Conservation (phyloP, 352 stramenopile species). For the Pythium plurisporium region DNA sequence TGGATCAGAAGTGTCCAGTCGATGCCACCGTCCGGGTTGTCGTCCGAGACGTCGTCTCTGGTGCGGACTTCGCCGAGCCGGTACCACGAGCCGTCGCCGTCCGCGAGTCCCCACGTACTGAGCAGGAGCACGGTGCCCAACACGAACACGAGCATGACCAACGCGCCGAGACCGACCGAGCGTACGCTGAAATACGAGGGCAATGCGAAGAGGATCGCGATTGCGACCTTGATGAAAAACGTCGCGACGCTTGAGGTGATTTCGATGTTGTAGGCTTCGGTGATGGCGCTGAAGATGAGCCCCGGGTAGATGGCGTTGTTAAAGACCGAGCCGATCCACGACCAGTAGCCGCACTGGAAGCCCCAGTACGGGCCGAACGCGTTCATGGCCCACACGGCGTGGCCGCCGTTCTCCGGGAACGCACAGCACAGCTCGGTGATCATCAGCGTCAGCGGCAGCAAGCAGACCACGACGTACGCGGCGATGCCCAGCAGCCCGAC, state of each 20-base stretch:
- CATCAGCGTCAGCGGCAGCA: constrained; percentile 76
- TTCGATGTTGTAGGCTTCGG: not conserved
- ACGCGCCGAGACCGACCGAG: constrained; percentile 50
- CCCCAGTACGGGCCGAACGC: constrained; percentile 83
- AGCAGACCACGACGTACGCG: constrained; percentile 82
- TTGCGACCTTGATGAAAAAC: constrained; percentile 22
- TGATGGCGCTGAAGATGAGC: not conserved
- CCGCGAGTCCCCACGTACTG: not conserved
- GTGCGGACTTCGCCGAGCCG: not conserved
- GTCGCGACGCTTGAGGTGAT: not conserved
- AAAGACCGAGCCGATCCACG: constrained; percentile 32
- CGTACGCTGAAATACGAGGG: constrained; percentile 36
- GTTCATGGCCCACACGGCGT: constrained; percentile 84
- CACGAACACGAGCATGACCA: constrained; percentile 68
- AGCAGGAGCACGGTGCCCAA: constrained; percentile 65
- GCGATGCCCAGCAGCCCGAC: constrained; percentile 69
- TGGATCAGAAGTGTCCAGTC: constrained; percentile 63
- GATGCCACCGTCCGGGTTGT: not conserved
- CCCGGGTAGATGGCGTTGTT: not conserved
- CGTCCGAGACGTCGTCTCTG: too few species aligned
- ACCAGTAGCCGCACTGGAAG: constrained; percentile 58
- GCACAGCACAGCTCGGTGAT: constrained; percentile 72
- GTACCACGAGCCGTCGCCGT: not conserved
- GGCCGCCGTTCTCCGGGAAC: constrained; percentile 37
- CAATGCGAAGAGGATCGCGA: constrained; percentile 27